Percentiles rank a stretch among this genome's conserved stretches.
Evolutionary conservation across 192 early-diverging fungal genomes (phyloP).

Genomic region (Coemansia sp.): DNA sequence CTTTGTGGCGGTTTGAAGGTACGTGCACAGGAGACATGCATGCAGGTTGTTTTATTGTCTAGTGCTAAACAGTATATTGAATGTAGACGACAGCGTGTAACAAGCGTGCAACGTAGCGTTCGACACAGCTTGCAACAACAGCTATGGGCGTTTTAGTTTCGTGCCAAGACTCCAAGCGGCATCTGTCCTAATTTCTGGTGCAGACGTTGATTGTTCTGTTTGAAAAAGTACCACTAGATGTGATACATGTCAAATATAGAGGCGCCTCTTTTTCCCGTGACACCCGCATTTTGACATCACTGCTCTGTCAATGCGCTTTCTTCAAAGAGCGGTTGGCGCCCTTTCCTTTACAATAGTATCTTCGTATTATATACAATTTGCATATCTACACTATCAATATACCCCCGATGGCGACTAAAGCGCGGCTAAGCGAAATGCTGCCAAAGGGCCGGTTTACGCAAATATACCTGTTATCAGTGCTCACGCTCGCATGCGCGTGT

Average conservation of each 20-base stretch:
- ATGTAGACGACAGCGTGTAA: conserved; percentile 40
- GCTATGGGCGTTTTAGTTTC: not conserved
- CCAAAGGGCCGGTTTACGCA: conserved; percentile 28
- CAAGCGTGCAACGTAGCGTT: not conserved
- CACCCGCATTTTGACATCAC: not conserved
- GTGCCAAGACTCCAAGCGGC: not conserved
- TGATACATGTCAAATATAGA: not conserved
- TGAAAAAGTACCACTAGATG: too few species aligned
- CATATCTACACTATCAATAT: not conserved
- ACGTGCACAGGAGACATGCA: conserved; percentile 2
- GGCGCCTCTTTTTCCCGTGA: not conserved
- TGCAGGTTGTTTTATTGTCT: not conserved
- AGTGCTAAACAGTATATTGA: conserved; percentile 1
- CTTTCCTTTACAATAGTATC: not conserved
- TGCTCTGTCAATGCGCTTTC: not conserved
- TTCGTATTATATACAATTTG: not conserved
- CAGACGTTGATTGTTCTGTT: too few species aligned
- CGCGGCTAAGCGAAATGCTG: conserved; percentile 9
- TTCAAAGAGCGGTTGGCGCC: not conserved
- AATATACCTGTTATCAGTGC: conserved; percentile 22
- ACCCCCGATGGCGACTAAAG: not conserved
- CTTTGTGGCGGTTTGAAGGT: conserved; percentile 35
- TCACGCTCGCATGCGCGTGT: conserved; percentile 36
- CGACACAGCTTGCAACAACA: too few species aligned
- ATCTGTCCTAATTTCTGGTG: not conserved